phyloP scores from a whole-genome alignment of 768 basidiomycete species.

The Lactifluus volemus region DNA sequence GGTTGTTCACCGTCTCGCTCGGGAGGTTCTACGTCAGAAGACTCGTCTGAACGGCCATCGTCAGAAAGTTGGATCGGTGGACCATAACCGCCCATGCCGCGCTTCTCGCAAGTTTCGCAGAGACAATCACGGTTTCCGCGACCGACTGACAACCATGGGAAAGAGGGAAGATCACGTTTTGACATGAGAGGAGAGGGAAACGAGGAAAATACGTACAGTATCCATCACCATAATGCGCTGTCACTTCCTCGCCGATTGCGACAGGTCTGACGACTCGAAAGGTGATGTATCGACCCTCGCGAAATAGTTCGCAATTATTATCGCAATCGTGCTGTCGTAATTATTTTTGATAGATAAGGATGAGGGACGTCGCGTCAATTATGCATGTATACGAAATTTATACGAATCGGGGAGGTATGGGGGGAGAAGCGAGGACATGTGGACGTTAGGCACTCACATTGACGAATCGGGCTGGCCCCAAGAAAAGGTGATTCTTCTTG shows the following conservation, averaged over 20 bases:
- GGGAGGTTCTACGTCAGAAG: conserved; percentile 21
- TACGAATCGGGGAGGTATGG: conserved; percentile 9
- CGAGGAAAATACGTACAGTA: conserved; percentile 56
- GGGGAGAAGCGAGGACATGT: conserved; percentile 9
- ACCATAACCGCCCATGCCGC: conserved; percentile 63
- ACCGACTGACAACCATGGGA: conserved; percentile 41
- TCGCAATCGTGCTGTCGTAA: conserved; percentile 72
- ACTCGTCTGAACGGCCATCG: conserved; percentile 39
- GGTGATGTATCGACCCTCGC: conserved; percentile 83
- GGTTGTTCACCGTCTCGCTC: conserved; percentile 26
- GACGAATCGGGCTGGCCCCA: conserved; percentile 87
- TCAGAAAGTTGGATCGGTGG: conserved; percentile 46
- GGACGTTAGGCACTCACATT: conserved; percentile 49
- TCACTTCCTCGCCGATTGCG: conserved; percentile 75
- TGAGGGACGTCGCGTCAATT: not conserved
- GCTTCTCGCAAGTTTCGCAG: conserved; percentile 80
- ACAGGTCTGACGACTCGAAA: conserved; percentile 78
- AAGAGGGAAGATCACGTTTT: conserved; percentile 20
- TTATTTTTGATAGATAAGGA: conserved; percentile 11
- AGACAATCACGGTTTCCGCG: conserved; percentile 67
- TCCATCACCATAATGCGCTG: conserved; percentile 84
- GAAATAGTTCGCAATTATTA: conserved; percentile 82
- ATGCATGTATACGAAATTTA: conserved; percentile 11
- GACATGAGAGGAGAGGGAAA: conserved; percentile 21
- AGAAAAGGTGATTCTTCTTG: conserved; percentile 87